Evolutionary conservation across 495 filamentous ascomycete species (phyloP).

Genomic region (Trichoderma asperelloides): DNA sequence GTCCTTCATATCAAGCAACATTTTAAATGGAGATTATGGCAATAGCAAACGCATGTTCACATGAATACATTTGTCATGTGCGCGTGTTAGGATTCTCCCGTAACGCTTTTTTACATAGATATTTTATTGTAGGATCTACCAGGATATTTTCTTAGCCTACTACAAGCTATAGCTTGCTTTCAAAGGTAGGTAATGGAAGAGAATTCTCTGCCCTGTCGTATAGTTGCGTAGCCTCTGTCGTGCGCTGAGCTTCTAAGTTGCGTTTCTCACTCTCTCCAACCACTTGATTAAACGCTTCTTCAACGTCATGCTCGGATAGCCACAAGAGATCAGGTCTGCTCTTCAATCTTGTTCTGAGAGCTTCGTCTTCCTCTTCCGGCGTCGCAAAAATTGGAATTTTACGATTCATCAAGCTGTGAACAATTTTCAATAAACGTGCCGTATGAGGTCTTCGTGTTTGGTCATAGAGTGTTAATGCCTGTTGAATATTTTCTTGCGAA

Average conservation of each 20-base stretch:
- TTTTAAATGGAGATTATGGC: conserved; percentile 8
- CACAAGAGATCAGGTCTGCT: background rate
- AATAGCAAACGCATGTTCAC: conserved; percentile 10
- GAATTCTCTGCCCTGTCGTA: background rate
- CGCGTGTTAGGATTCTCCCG: too few species aligned
- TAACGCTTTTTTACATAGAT: too few species aligned
- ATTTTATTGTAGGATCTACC: too few species aligned
- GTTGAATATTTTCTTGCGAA: conserved; percentile 15
- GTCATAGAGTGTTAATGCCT: conserved; percentile 28
- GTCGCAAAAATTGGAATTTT: background rate
- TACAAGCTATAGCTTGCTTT: background rate
- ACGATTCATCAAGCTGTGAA: background rate
- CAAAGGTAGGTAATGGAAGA: background rate
- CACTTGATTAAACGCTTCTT: background rate
- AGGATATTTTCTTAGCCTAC: background rate
- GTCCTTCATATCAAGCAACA: background rate
- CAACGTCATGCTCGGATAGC: background rate
- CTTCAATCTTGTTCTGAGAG: background rate
- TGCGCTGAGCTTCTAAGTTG: background rate
- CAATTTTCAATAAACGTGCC: background rate
- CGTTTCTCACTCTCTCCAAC: background rate
- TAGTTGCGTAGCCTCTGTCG: background rate
- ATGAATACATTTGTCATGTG: background rate
- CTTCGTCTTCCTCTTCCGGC: background rate
- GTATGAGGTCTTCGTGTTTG: conserved; percentile 23